Conservation (phyloP, 2,329 filamentous ascomycete species). For the Cladosporium sp. region DNA sequence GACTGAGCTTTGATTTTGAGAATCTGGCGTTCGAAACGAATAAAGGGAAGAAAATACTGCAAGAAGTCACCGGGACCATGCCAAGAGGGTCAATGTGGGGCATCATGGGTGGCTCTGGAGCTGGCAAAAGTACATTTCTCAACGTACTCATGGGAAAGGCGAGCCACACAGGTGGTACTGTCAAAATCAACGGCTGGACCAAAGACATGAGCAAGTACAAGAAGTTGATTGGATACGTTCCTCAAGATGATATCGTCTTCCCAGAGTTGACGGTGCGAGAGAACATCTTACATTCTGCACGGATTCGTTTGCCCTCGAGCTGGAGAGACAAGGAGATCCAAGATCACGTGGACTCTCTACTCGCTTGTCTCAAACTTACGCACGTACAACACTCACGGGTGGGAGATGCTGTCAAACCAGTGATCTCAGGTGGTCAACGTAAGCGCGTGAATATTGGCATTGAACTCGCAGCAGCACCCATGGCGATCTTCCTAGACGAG, state of each 20-base stretch:
- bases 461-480: constrained; percentile 54
- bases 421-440: constrained; percentile 55
- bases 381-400: constrained; percentile 52
- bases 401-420: constrained; percentile 48
- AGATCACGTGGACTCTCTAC: constrained; percentile 53
- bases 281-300: constrained; percentile 58
- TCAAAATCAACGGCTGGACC: constrained; percentile 50
- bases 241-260: constrained; percentile 58
- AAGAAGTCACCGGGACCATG: constrained; percentile 62
- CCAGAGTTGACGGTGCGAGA: constrained; percentile 59
- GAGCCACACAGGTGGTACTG: constrained; percentile 45
- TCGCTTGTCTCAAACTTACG: constrained; percentile 50
- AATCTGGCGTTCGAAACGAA: constrained; percentile 72
- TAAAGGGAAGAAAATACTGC: constrained; percentile 70
- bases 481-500: constrained; percentile 39
- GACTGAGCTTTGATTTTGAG: constrained; percentile 61
- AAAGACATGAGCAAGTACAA: constrained; percentile 48
- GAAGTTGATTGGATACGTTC: constrained; percentile 59
- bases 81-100: constrained; percentile 52
- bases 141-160: constrained; percentile 60
- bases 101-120: constrained; percentile 58
- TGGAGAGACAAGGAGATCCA: constrained; percentile 50
- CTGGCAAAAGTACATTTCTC: constrained; percentile 57
- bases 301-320: constrained; percentile 49
- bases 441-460: constrained; percentile 57